Percentiles rank a stretch among this genome's conserved stretches.
Conservation (phyloP, 2,329 filamentous ascomycete species). For the Colletotrichum sp. region DNA sequence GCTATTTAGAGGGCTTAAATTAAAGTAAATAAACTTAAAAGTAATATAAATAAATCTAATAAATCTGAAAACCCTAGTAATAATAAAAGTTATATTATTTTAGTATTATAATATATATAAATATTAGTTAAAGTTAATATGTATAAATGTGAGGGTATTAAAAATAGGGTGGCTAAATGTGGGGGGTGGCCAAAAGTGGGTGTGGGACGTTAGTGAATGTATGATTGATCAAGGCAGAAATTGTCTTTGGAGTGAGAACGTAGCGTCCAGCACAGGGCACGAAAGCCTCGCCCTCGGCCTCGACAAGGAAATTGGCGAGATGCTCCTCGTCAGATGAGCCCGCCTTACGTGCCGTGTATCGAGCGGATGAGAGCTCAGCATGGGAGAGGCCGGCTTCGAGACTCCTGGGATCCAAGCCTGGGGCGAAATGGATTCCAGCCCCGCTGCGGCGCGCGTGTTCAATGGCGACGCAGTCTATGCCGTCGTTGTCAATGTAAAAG, state of each 20-base stretch:
- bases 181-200: too few relatives aligned
- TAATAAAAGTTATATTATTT: too few relatives aligned
- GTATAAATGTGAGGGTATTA: too few relatives aligned
- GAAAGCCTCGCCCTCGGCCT: background rate
- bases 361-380: background rate
- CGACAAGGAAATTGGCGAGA: background rate
- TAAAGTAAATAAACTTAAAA: too few relatives aligned
- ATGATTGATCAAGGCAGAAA: background rate
- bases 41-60: too few relatives aligned
- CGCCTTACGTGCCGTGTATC: background rate
- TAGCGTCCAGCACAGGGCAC: background rate
- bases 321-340: background rate
- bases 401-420: background rate
- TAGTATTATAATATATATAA: too few relatives aligned
- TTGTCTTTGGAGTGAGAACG: background rate
- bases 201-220: background rate
- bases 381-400: background rate
- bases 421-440: background rate
- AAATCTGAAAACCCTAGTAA: too few relatives aligned
- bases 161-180: too few relatives aligned
- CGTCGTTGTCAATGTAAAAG: background rate
- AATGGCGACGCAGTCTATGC: background rate
- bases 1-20: too few relatives aligned
- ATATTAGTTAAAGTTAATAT: too few relatives aligned
- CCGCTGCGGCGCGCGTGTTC: background rate